Evolutionary conservation across 2,329 filamentous ascomycete species (phyloP).

Genomic region (Arachnopeziza araneosa): DNA sequence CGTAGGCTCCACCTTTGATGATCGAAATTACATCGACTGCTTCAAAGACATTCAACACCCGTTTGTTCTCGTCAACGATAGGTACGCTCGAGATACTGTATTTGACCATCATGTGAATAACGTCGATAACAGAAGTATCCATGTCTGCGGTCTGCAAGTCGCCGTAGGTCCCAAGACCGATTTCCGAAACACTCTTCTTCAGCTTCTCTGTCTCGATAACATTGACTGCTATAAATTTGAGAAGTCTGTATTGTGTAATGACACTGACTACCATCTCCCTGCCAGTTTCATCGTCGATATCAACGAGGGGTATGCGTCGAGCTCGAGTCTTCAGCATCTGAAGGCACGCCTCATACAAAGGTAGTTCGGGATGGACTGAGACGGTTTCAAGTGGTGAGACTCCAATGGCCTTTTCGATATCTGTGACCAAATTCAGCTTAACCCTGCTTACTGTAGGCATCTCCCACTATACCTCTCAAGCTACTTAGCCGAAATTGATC

Average conservation of each 20-base stretch:
- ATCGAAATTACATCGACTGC: slow-evolving; percentile 94
- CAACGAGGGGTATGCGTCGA: slow-evolving; percentile 87
- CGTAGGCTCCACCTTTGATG: slow-evolving; percentile 89
- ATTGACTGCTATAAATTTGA: slow-evolving; percentile 98
- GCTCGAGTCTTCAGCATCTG: slow-evolving; percentile 92
- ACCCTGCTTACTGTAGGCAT: slow-evolving; percentile 3
- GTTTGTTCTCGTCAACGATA: slow-evolving; percentile 72
- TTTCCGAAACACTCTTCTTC: slow-evolving; percentile 78
- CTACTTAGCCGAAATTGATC: slow-evolving; percentile 92
- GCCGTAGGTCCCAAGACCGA: slow-evolving; percentile 79
- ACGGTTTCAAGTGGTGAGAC: slow-evolving; percentile 89
- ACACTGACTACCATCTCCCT: slow-evolving; percentile 92
- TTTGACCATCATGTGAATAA: slow-evolving; percentile 89
- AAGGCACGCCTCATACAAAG: slow-evolving; percentile 91
- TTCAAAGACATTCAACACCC: slow-evolving; percentile 93
- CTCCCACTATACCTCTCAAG: slow-evolving; percentile 63
- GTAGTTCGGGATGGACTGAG: slow-evolving; percentile 85
- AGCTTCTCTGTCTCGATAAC: slow-evolving; percentile 76
- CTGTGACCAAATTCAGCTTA: slow-evolving; percentile 40
- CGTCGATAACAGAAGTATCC: slow-evolving; percentile 86
- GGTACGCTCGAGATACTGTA: slow-evolving; percentile 93
- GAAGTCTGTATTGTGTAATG: slow-evolving; percentile 94
- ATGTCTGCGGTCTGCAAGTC: slow-evolving; percentile 79
- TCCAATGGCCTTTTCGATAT: slow-evolving; percentile 91
- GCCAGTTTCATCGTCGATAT: slow-evolving; percentile 89